Base-by-base conservation (phyloP, 2,329 filamentous ascomycete genomes). In the Colletotrichum karsti region DNA sequence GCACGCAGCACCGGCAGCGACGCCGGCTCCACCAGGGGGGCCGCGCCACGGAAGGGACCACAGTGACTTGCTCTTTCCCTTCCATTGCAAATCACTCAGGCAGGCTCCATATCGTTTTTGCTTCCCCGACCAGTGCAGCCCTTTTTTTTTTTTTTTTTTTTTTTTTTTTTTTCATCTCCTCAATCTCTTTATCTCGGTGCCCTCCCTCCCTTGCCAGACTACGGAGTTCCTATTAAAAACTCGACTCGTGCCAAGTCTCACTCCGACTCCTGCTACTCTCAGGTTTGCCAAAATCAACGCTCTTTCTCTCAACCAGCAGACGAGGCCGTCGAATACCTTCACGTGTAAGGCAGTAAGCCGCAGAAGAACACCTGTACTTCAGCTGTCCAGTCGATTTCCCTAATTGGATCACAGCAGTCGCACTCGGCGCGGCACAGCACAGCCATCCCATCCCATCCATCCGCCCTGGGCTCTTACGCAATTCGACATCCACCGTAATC, bases 171-270 rank as follows among this genome's bases (percentile, higher is more conserved):
- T n/a, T n/a, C 18, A 20, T 28, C 26, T n/a, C 26, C 18, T 12
- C 13, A 15, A 30, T 15, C 24, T 44, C 18, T 26, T 39, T 41
- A 22, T 30, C 48, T 55, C 22, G 20, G n/a, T 30, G 33, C 46
- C 26, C 15, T 50, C 12, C 22, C n/a, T 18, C 41, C 41, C 41
- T 58, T 30, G 22, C 8, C 13, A 24, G n/a, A 9, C 13, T n/a
- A n/a, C n/a, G n/a, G n/a, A n/a, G n/a, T 22, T 20, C 20, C 51
- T 64, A 59, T 58, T 58, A 53, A 64, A 64, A 18, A 15, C 41
- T 48, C 39, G 28, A n/a, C 37, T 28, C 9, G 54, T 64, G 61
- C 54, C 61, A 64, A 63, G 61, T 64, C 44, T 51, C 54, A 15
- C 42, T 15, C 42, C 24, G 15, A 5, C 9, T n/a, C 15, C 20